phyloP scores from a whole-genome alignment of 2,329 filamentous ascomycete genomes.

The Eutypella sp. region DNA sequence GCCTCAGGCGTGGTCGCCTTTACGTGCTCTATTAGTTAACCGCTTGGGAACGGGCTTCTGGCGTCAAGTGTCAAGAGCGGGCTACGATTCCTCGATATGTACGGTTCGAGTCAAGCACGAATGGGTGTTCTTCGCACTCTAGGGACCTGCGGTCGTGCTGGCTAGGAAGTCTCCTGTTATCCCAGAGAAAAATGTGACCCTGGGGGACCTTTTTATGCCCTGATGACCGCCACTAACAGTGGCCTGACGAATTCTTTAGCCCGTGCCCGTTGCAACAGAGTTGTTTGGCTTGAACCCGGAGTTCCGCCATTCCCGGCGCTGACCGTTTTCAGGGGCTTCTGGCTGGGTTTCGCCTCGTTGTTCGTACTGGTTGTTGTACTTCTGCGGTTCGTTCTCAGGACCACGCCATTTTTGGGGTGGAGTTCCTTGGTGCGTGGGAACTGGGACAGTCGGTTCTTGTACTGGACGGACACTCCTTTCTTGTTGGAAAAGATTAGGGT shows the following conservation, averaged over 20 bases:
- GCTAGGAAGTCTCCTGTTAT: neutral
- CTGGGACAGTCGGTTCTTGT: slow-evolving; percentile 48
- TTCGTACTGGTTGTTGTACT: slow-evolving; percentile 41
- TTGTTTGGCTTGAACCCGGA: slow-evolving; percentile 49
- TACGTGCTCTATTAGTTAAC: too few relatives aligned
- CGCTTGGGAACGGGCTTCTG: too few relatives aligned
- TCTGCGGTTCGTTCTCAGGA: slow-evolving; percentile 39
- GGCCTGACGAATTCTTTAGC: slow-evolving; percentile 20
- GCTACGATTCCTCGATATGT: too few relatives aligned
- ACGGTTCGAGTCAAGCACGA: neutral
- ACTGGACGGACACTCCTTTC: slow-evolving; percentile 81
- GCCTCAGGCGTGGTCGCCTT: too few relatives aligned
- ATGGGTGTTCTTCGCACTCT: neutral
- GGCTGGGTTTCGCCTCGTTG: slow-evolving; percentile 35
- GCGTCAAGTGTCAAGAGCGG: too few relatives aligned
- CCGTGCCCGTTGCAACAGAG: slow-evolving; percentile 44
- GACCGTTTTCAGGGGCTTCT: slow-evolving; percentile 35
- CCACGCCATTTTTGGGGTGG: slow-evolving; percentile 46
- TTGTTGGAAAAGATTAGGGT: slow-evolving; percentile 76
- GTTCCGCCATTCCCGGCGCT: slow-evolving; percentile 53
- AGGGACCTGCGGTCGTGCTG: neutral
- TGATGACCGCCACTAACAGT: slow-evolving; percentile 9
- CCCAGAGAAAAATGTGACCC: neutral
- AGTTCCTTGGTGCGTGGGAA: slow-evolving; percentile 38
- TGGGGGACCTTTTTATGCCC: neutral